These are phyloP conservation scores for Teunomyces pallodes DNA, from an alignment of 805 yeast genomes.

Conservation along the genomic window DNA sequence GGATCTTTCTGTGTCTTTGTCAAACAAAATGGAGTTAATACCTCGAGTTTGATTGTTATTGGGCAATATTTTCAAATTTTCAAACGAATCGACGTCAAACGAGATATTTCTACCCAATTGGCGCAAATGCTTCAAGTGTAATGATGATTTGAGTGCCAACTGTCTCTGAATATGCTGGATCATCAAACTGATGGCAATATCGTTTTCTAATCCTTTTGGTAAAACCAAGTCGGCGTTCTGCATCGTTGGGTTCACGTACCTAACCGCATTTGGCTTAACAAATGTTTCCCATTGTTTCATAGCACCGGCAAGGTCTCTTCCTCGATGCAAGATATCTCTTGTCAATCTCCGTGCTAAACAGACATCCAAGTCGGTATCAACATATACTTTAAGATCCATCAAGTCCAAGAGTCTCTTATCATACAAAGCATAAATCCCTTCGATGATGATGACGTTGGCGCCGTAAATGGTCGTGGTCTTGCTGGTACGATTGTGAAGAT, in stretches of 20 bases:
- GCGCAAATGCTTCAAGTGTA: slow-evolving; percentile 65
- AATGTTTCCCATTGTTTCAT: slow-evolving; percentile 85
- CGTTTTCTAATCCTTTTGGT: slow-evolving; percentile 88
- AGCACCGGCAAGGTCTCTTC: slow-evolving; percentile 79
- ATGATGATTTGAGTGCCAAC: slow-evolving; percentile 57
- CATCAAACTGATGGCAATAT: slow-evolving; percentile 74
- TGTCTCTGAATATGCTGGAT: slow-evolving; percentile 77
- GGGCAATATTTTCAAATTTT: slow-evolving; percentile 39
- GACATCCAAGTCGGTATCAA: slow-evolving; percentile 90
- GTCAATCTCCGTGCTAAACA: slow-evolving; percentile 86
- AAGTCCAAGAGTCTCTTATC: slow-evolving; percentile 65
- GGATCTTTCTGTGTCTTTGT: slow-evolving; percentile 54
- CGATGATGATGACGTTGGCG: slow-evolving; percentile 88
- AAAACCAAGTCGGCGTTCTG: slow-evolving; percentile 78
- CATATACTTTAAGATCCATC: slow-evolving; percentile 86
- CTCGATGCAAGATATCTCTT: slow-evolving; percentile 83
- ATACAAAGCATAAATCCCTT: slow-evolving; percentile 84
- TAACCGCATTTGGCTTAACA: slow-evolving; percentile 89
- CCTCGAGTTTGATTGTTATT: slow-evolving; percentile 66
- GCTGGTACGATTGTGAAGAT: slow-evolving; percentile 63
- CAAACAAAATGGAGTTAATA: slow-evolving; percentile 66
- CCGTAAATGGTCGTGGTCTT: slow-evolving; percentile 81
- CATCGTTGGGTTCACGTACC: slow-evolving; percentile 73
- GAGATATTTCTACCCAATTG: slow-evolving; percentile 47
- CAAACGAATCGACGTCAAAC: slow-evolving; percentile 24